phyloP scores from a whole-genome alignment of 1,139 yeast species.

The Yamadazyma dushanensis region DNA sequence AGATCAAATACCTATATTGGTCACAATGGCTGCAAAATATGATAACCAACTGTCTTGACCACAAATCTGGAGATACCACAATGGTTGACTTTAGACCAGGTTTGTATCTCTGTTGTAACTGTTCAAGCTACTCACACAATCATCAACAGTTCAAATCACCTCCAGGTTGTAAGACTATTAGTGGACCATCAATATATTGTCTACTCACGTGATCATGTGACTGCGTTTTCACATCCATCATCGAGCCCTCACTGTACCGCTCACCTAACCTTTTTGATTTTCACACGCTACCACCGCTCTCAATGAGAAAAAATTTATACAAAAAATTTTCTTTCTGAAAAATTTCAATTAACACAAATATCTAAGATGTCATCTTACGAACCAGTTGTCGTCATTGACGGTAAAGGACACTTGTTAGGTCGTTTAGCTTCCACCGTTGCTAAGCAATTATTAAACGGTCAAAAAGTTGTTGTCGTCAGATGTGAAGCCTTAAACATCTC shows the following conservation, averaged over 20 bases:
- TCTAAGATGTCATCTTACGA: conserved; percentile 81
- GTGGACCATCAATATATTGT: too few relatives aligned
- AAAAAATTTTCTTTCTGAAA: conserved; percentile 10
- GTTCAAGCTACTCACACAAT: too few relatives aligned
- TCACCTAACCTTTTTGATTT: background rate
- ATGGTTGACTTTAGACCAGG: too few relatives aligned
- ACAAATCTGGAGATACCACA: too few relatives aligned
- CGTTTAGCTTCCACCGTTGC: conserved; percentile 99
- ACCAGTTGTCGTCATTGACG: conserved; percentile 97
- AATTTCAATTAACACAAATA: conserved; percentile 9
- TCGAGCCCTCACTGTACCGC: conserved; percentile 3
- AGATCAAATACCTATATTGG: too few relatives aligned
- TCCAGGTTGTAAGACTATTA: too few relatives aligned
- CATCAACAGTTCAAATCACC: too few relatives aligned
- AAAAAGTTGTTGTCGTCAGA: conserved; percentile 96
- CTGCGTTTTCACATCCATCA: conserved; percentile 3
- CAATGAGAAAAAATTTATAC: conserved; percentile 4
- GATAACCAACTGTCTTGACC: too few relatives aligned
- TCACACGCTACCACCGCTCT: conserved; percentile 1
- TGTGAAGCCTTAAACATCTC: conserved; percentile 98
- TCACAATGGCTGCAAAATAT: too few relatives aligned
- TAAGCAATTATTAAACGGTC: conserved; percentile 97
- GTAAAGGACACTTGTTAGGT: conserved; percentile 99
- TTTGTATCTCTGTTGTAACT: too few relatives aligned
- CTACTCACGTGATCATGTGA: conserved; percentile 6